A percentile compares a stretch with the other conserved stretches of the same genome.
phyloP scores from a whole-genome alignment of 2,329 filamentous ascomycete species.

The Acephala macrosclerotiorum region DNA sequence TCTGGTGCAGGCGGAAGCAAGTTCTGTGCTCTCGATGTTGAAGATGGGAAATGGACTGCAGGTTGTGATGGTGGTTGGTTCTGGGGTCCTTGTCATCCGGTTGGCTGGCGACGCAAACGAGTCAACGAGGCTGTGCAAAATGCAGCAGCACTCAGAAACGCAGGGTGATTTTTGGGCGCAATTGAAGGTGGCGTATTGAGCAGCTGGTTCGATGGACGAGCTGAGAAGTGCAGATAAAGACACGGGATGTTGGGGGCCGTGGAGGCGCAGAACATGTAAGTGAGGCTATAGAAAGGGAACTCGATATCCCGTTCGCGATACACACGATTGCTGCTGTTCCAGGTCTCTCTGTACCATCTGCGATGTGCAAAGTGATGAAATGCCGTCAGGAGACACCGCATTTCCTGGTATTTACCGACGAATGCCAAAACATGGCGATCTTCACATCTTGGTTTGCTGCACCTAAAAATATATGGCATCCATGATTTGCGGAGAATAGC shows the following conservation, averaged over 20 bases:
- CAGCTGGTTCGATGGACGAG: not conserved
- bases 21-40: not conserved
- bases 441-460: conserved; percentile 1
- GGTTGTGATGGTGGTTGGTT: not conserved
- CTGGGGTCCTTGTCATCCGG: not conserved
- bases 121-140: conserved; percentile 17
- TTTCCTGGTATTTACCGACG: not conserved
- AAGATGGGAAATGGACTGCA: not conserved
- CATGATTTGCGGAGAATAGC: conserved; percentile 14
- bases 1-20: not conserved
- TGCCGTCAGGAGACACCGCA: not conserved
- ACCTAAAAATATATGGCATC: conserved; percentile 1
- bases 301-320: not conserved
- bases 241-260: not conserved
- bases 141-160: not conserved
- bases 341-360: not conserved
- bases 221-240: conserved; percentile 11
- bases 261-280: not conserved
- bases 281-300: conserved; percentile 1
- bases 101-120: conserved; percentile 11
- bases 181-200: not conserved
- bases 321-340: not conserved
- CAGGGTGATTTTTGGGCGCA: not conserved
- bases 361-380: not conserved
- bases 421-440: not conserved